Percentiles rank a stretch among this genome's conserved stretches.
These are phyloP conservation scores for Chloris gayana DNA, from an alignment of 176 grass and related monocot genomes.

Conservation along the genomic window DNA sequence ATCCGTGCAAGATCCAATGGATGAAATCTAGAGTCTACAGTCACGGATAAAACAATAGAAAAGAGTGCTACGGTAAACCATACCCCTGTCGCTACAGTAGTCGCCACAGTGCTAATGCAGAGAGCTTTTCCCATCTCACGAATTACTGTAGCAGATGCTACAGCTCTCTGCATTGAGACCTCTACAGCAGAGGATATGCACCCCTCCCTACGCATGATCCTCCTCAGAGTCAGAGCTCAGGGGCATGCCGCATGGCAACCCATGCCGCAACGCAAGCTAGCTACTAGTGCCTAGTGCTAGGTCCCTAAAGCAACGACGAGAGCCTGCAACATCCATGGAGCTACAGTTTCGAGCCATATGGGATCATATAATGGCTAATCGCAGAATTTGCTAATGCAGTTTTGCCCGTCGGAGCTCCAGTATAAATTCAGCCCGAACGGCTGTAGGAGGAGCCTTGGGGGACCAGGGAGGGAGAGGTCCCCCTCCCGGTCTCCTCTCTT, in stretches of 20 bases:
- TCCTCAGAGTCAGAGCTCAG: slow-evolving; percentile 28
- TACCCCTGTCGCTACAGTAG: too few relatives aligned
- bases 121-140: too few relatives aligned
- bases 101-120: too few relatives aligned
- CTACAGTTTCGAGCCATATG: not conserved
- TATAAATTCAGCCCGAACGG: slow-evolving; percentile 41
- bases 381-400: slow-evolving; percentile 16
- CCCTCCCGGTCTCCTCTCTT: slow-evolving; percentile 46
- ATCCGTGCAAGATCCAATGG: too few relatives aligned
- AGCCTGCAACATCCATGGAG: not conserved
- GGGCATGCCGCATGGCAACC: slow-evolving; percentile 42
- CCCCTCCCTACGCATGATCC: too few relatives aligned
- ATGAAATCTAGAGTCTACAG: too few relatives aligned
- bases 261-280: slow-evolving; percentile 24
- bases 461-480: slow-evolving; percentile 25
- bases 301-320: not conserved
- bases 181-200: too few relatives aligned
- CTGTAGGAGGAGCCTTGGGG: slow-evolving; percentile 14
- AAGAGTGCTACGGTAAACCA: too few relatives aligned
- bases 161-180: too few relatives aligned
- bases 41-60: too few relatives aligned
- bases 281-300: too few relatives aligned
- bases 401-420: slow-evolving; percentile 2
- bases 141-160: too few relatives aligned
- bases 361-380: not conserved